phyloP scores from a whole-genome alignment of 1,139 yeast genomes.

The Casaregolazyma lundiana region DNA sequence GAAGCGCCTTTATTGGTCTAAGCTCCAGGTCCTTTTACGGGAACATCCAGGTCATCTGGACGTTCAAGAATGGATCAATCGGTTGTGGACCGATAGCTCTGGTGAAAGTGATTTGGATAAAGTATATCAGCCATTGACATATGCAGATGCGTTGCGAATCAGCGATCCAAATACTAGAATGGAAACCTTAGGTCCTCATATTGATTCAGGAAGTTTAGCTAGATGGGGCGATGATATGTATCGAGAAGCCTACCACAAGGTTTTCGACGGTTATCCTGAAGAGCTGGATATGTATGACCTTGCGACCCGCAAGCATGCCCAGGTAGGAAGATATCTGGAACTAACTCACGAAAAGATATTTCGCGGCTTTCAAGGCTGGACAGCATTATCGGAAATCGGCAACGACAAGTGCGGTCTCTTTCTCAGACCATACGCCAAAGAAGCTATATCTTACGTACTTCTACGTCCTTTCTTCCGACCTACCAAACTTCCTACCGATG shows the following conservation, averaged over 20 bases:
- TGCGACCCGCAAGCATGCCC: conserved; percentile 34
- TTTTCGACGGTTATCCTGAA: conserved; percentile 44
- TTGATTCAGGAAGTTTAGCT: conserved; percentile 46
- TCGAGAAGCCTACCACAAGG: conserved; percentile 37
- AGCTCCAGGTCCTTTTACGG: conserved; percentile 41
- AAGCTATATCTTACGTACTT: conserved; percentile 41
- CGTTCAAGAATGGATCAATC: conserved; percentile 33
- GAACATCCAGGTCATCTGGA: conserved; percentile 38
- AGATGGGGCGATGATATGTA: conserved; percentile 44
- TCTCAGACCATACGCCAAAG: conserved; percentile 36
- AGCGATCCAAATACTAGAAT: conserved; percentile 40
- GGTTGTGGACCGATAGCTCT: conserved; percentile 34
- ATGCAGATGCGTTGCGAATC: conserved; percentile 53
- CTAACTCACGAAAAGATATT: conserved; percentile 38
- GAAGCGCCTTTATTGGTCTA: conserved; percentile 42
- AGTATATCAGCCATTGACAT: conserved; percentile 38
- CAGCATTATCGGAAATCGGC: conserved; percentile 38
- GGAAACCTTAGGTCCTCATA: conserved; percentile 39
- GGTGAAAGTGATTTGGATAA: conserved; percentile 25
- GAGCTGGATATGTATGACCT: conserved; percentile 43
- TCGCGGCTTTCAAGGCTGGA: conserved; percentile 48
- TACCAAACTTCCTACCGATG: conserved; percentile 19
- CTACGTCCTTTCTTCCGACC: conserved; percentile 43
- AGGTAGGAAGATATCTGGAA: conserved; percentile 18
- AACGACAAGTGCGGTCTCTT: conserved; percentile 44